Base-by-base conservation (phyloP, 768 basidiomycete genomes). In the Omphalotus guepiniiformis region DNA sequence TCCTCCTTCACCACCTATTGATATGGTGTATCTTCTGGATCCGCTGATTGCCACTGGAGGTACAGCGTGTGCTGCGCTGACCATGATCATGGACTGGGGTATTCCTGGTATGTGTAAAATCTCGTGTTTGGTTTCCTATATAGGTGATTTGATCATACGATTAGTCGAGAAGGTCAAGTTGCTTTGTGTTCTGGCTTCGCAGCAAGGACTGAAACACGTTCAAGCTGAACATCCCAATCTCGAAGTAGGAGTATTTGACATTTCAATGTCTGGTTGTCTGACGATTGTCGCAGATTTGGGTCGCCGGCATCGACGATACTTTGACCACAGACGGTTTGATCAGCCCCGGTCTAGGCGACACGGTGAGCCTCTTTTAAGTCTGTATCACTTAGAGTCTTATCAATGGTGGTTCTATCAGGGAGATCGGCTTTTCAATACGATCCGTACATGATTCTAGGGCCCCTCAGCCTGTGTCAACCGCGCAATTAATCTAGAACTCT, bases 21-120 rank as follows among this genome's bases (percentile, higher is more conserved):
- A 97, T 58, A 65, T 78, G 32, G 83, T 93, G n/a, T 91, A 83
- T 67, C 70, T 98, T 19, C 73, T 97, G 25, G 95, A 98, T 56
- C 95, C 95, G 15, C 68, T 97, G 26, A 84, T 97, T 57, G 95
- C 95, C 0, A 97, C 95, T 2, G 95, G 93, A 42, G 89, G 92
- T 9, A 97, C 95, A 3, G 92, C 89, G 2, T 76, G 78, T 52
- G 93, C 95, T 15, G 94, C 94, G 7, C 63, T 97, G 47, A 59
- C 76, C 42, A 97, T 96, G 91, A 75, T 95, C 43, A 56, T 74
- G 2, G 91, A 91, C 45, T 91, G 88, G 89, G 88, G 89, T 23
- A 74, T 90, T 55, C 72, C 83, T 13, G 49, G 89, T 88, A 54
- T 53, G 76, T 59, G n/a, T n/a, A n/a, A n/a, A n/a, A n/a, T n/a